These are phyloP conservation scores for Alternaria sp. DNA, from an alignment of 2,329 filamentous ascomycete genomes.

Conservation along the genomic window DNA sequence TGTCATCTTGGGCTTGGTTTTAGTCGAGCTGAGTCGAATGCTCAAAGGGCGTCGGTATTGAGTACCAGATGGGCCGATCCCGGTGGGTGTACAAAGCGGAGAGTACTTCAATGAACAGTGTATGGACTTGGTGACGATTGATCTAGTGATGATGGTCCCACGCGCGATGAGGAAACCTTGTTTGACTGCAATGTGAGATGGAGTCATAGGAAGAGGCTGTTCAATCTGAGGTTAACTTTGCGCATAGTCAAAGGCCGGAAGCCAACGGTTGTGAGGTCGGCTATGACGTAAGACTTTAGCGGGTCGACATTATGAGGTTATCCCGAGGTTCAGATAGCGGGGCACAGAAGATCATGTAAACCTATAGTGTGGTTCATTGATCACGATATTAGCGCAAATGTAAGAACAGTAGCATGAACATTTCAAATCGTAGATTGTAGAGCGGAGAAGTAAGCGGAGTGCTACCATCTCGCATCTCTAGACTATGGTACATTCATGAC, in stretches of 20 bases:
- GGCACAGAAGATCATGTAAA: background rate
- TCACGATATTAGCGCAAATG: background rate
- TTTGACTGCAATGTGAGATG: background rate
- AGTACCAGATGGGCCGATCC: background rate
- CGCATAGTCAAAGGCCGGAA: background rate
- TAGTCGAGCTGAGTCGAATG: background rate
- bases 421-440: conserved; percentile 29
- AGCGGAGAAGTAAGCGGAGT: conserved; percentile 40
- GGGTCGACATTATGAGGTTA: background rate
- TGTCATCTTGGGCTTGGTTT: conserved; percentile 43
- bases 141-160: background rate
- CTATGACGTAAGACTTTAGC: conserved; percentile 15
- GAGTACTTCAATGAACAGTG: background rate
- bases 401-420: conserved; percentile 2
- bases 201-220: background rate
- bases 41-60: background rate
- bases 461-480: conserved; percentile 40
- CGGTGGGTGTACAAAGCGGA: background rate
- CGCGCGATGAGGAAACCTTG: background rate
- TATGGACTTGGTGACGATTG: background rate
- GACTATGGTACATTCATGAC: conserved; percentile 37
- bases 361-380: background rate
- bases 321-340: conserved; percentile 15
- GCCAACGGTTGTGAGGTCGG: background rate
- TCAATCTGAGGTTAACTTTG: background rate